These are phyloP conservation scores for Lepiota brunneoincarnata DNA, from an alignment of 768 basidiomycete genomes.

Conservation along the genomic window DNA sequence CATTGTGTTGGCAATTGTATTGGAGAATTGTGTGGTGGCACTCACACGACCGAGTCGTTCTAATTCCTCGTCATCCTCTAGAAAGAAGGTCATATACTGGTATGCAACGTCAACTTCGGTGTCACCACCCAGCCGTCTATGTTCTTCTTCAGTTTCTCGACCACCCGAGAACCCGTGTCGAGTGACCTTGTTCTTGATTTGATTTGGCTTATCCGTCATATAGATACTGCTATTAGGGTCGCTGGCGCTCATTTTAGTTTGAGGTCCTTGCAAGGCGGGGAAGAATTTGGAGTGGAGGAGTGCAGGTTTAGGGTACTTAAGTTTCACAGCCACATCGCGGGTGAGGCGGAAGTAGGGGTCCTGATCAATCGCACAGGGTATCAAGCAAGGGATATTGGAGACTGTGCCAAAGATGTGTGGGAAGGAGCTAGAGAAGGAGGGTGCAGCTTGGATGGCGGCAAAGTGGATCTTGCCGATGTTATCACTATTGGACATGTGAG, in stretches of 20 bases:
- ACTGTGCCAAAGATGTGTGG: conserved; percentile 91
- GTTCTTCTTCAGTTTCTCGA: conserved; percentile 93
- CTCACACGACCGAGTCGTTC: conserved; percentile 72
- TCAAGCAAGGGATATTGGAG: conserved; percentile 86
- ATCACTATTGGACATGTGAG: conserved; percentile 55
- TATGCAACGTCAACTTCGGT: conserved; percentile 95
- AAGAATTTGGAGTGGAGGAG: conserved; percentile 97
- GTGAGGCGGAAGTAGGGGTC: conserved; percentile 98
- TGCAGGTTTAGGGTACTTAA: conserved; percentile 94
- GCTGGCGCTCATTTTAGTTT: conserved; percentile 99
- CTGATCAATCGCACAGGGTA: conserved; percentile 98
- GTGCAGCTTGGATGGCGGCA: conserved; percentile 91
- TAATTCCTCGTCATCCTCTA: conserved; percentile 93
- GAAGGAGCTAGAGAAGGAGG: conserved; percentile 97
- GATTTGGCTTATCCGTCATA: conserved; percentile 90
- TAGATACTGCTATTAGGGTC: conserved; percentile 91
- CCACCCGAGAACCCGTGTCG: conserved; percentile 96
- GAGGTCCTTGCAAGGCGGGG: conserved; percentile 95
- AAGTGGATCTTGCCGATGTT: conserved; percentile 99
- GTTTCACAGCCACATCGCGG: conserved; percentile 88
- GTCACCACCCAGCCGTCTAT: conserved; percentile 82
- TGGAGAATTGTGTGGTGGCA: background rate
- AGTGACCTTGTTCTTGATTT: conserved; percentile 98
- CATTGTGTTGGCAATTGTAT: background rate
- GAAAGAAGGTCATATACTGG: conserved; percentile 93